Percentiles rank a stretch among this genome's conserved stretches.
Conservation (phyloP, 345 rosid species). For the Dimocarpus longan region DNA sequence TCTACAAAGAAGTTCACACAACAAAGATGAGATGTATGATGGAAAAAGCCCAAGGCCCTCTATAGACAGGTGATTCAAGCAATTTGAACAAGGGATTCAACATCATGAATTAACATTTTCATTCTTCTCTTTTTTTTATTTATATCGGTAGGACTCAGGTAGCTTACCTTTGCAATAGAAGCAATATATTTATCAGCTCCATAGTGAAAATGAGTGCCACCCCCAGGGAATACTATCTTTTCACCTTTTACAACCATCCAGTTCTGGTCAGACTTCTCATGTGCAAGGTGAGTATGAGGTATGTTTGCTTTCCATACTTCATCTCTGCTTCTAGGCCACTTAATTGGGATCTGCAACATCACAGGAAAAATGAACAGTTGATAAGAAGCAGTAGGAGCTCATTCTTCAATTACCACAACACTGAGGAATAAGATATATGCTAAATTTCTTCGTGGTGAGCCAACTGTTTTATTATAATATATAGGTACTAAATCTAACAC, state of each 20-base stretch:
- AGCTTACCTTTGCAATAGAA: slow-evolving; percentile 84
- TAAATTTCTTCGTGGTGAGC: slow-evolving; percentile 7
- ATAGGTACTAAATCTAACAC: not conserved
- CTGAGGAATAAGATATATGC: not conserved
- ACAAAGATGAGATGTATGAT: not conserved
- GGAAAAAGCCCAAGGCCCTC: not conserved
- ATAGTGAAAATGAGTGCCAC: slow-evolving; percentile 98
- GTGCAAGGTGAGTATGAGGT: slow-evolving; percentile 99
- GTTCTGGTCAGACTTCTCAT: slow-evolving; percentile 98
- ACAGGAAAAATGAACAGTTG: not conserved
- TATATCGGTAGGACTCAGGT: slow-evolving; percentile 13
- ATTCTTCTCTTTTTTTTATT: not conserved
- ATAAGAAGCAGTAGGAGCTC: not conserved
- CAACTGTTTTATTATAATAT: not conserved
- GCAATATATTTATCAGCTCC: slow-evolving; percentile 99
- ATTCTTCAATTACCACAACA: slow-evolving; percentile 4
- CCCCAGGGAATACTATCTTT: slow-evolving; percentile 91
- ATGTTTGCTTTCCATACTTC: slow-evolving; percentile 99
- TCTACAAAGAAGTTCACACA: slow-evolving; percentile 10
- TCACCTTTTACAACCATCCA: slow-evolving; percentile 99
- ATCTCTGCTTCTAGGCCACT: slow-evolving; percentile 99
- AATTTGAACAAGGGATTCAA: slow-evolving; percentile 1
- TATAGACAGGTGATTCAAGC: not conserved
- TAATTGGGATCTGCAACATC: slow-evolving; percentile 73
- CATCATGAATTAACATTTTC: not conserved